A percentile compares a stretch with the other conserved stretches of the same genome.
phyloP scores from a whole-genome alignment of 2,329 filamentous ascomycete species.

The Monosporascus sp. region DNA sequence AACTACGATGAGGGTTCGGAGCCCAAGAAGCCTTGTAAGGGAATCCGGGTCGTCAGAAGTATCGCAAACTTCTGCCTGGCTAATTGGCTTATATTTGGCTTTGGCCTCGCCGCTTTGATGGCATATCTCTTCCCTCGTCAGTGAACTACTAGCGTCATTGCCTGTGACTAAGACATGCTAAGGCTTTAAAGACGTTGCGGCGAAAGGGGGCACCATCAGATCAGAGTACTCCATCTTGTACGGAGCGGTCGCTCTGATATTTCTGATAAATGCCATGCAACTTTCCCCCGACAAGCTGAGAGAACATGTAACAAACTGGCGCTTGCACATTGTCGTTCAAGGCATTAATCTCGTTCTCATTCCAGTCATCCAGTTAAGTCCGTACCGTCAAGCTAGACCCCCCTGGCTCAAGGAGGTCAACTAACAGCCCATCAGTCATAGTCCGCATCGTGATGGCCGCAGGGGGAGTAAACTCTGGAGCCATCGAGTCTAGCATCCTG shows the following conservation, averaged over 20 bases:
- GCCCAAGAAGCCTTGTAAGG: not conserved
- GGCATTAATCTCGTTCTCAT: slow-evolving; percentile 62
- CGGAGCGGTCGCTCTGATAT: slow-evolving; percentile 63
- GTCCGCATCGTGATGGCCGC: slow-evolving; percentile 43
- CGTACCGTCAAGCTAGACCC: slow-evolving; percentile 7
- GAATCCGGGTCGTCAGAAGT: slow-evolving; percentile 6
- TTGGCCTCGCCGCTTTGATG: slow-evolving; percentile 24
- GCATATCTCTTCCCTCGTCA: slow-evolving; percentile 38
- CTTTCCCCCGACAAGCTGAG: slow-evolving; percentile 57
- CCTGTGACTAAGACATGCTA: slow-evolving; percentile 5
- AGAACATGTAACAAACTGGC: slow-evolving; percentile 60
- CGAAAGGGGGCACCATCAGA: slow-evolving; percentile 43
- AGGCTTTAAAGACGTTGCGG: slow-evolving; percentile 36
- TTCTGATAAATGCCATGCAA: slow-evolving; percentile 66
- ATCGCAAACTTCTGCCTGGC: slow-evolving; percentile 16
- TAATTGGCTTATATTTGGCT: slow-evolving; percentile 27
- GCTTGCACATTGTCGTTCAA: slow-evolving; percentile 63
- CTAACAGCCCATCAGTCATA: slow-evolving; percentile 30
- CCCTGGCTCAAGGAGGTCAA: slow-evolving; percentile 3
- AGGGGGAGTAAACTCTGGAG: slow-evolving; percentile 42
- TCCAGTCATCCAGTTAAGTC: slow-evolving; percentile 56
- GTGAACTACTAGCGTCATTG: slow-evolving; percentile 15
- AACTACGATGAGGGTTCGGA: not conserved
- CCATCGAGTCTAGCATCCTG: slow-evolving; percentile 59
- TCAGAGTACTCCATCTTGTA: slow-evolving; percentile 60